phyloP scores from a whole-genome alignment of 176 grass and related monocot species.

The Alloteropsis semialata region DNA sequence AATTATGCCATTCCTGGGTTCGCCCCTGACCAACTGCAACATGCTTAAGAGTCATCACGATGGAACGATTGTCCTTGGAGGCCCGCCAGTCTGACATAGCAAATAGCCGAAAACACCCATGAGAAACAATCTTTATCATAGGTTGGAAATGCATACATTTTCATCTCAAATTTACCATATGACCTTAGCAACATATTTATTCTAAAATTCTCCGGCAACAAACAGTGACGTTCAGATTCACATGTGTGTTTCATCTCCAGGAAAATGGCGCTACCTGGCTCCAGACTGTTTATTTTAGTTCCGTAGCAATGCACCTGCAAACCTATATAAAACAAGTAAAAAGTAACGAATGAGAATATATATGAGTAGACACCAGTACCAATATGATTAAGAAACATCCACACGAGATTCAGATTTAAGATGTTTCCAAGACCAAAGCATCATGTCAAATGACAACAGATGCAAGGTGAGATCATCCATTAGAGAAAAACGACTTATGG shows the following conservation, averaged over 20 bases:
- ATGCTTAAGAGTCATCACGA: too few species aligned
- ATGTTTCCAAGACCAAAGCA: too few species aligned
- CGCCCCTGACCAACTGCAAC: too few species aligned
- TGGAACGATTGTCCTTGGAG: too few species aligned
- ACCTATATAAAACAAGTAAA: slow-evolving; percentile 14
- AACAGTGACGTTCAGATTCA: neutral
- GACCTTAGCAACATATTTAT: slow-evolving; percentile 27
- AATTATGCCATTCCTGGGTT: too few species aligned
- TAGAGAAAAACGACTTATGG: too few species aligned
- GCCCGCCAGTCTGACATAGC: neutral
- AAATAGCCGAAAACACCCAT: neutral
- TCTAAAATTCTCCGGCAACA: neutral
- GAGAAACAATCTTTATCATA: neutral
- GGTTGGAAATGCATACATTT: neutral
- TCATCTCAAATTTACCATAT: neutral
- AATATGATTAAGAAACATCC: too few species aligned
- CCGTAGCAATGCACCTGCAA: neutral
- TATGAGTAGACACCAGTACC: neutral
- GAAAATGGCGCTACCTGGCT: neutral
- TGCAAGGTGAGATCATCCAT: too few species aligned
- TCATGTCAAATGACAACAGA: too few species aligned
- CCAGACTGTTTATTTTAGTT: neutral
- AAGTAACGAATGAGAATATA: neutral
- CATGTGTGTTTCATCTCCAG: neutral
- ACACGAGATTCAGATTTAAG: too few species aligned